A percentile compares a stretch with the other conserved stretches of the same genome.
Evolutionary conservation across 1,139 yeast genomes (phyloP).

Genomic region (Scheffersomyces cryptocercus): DNA sequence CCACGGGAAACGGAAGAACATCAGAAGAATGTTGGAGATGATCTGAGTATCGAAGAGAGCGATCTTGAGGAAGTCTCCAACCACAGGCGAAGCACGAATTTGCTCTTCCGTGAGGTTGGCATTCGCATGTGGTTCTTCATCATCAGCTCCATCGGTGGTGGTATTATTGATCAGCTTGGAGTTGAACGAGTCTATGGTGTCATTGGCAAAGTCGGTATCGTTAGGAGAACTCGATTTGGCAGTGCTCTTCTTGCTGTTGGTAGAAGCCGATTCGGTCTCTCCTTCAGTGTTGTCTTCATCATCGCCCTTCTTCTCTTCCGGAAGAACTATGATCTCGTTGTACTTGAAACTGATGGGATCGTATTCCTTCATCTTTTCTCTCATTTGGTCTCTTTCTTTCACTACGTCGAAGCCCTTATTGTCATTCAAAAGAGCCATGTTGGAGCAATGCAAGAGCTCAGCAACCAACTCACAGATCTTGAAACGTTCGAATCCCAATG

Average conservation of each 20-base stretch:
- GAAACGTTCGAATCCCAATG: slow-evolving; percentile 93
- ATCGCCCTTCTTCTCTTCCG: slow-evolving; percentile 20
- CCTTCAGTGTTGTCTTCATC: slow-evolving; percentile 9
- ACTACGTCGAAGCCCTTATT: slow-evolving; percentile 81
- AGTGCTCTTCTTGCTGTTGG: slow-evolving; percentile 12
- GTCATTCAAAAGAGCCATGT: slow-evolving; percentile 91
- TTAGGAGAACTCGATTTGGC: slow-evolving; percentile 7
- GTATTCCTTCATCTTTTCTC: slow-evolving; percentile 49
- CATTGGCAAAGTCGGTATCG: slow-evolving; percentile 34
- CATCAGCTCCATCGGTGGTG: slow-evolving; percentile 30
- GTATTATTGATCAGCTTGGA: slow-evolving; percentile 15
- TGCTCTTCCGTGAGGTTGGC: slow-evolving; percentile 58
- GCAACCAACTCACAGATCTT: slow-evolving; percentile 94
- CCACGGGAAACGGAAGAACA: slow-evolving; percentile 97
- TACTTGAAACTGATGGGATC: slow-evolving; percentile 52
- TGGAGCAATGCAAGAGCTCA: slow-evolving; percentile 91
- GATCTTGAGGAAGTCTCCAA: slow-evolving; percentile 88
- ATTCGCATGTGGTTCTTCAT: slow-evolving; percentile 50
- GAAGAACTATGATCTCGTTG: slow-evolving; percentile 46
- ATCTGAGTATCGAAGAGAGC: slow-evolving; percentile 82
- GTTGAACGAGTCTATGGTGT: slow-evolving; percentile 52
- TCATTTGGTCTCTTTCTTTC: slow-evolving; percentile 67
- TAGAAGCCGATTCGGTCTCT: slow-evolving; percentile 2
- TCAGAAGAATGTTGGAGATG: slow-evolving; percentile 69
- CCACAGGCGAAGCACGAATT: slow-evolving; percentile 71